A percentile compares a stretch with the other conserved stretches of the same genome.
These are phyloP conservation scores for Debaryomyces tyrocola DNA, from an alignment of 805 yeast species.

Conservation along the genomic window DNA sequence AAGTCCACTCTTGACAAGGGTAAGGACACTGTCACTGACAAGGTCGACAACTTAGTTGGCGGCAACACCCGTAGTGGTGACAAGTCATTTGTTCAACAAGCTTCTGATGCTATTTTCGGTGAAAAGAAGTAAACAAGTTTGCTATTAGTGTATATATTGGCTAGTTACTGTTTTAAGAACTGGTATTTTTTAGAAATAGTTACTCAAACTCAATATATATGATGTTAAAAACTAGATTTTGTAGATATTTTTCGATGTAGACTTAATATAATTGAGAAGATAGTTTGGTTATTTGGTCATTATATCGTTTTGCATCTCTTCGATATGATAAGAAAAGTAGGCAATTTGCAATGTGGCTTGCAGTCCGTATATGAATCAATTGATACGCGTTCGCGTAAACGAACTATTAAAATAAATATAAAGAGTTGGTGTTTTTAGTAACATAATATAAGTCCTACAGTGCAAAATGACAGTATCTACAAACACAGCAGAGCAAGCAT, in stretches of 20 bases:
- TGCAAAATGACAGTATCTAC: constrained; percentile 21
- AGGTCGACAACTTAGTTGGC: constrained; percentile 37
- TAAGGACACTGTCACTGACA: constrained; percentile 39
- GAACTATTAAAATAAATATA: no score
- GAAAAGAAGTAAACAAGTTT: constrained; percentile 23
- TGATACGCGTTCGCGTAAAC: no score
- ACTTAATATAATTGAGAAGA: no score
- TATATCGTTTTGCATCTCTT: no score
- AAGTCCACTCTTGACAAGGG: constrained; percentile 37
- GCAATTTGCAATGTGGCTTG: no score
- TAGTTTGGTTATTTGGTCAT: no score
- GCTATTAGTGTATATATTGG: not conserved
- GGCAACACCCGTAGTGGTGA: constrained; percentile 32
- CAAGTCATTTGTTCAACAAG: constrained; percentile 43
- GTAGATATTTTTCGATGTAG: no score
- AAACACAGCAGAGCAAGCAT: constrained; percentile 75
- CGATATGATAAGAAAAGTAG: no score
- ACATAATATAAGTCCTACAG: no score
- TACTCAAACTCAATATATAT: not conserved
- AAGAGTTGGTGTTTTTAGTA: no score
- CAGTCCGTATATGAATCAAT: no score
- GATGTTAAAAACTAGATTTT: no score
- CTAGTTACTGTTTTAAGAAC: not conserved
- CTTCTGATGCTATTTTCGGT: constrained; percentile 46
- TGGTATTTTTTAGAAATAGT: not conserved